Evolutionary conservation across 306 rosid species (phyloP), one percentile per base, ranked within the genome.

Genomic region (Rosa lucieae): DNA sequence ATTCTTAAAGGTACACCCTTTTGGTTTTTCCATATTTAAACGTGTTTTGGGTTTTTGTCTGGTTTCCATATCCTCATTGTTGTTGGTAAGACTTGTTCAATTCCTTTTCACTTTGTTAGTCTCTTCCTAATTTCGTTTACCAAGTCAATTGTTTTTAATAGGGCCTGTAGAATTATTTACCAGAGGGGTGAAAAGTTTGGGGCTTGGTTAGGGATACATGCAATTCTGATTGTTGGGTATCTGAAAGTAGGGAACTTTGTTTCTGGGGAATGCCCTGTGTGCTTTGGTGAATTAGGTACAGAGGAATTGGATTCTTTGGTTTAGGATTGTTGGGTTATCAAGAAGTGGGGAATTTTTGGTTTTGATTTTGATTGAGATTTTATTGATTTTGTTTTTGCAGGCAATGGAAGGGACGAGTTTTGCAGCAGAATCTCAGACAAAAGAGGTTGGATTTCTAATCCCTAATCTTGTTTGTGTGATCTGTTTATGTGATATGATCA

Each of bases 391-490:
- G 70, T 56, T 67, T 15, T 67, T 67, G 71, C 81, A 53, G 85
- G 70, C 80, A 77, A 90, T 94, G 97, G 91, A 89, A 81, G 93
- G 82, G 86, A 75, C 47, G 58, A 85, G 86, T 78, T 84, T 86
- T 79, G 87, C 72, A 66, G 75, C 84, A 79, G 86, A 88, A 82
- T 83, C 88, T 90, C 88, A 76, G 8, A 72, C 76, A 51, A 88
- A 78, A 76, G 89, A 89, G 97, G 98, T 94, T 85, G 42, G 86
- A 78, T 84, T 86, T 74, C 84, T 72, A 13, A 39, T 80, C 77
- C 70, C 49, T 21, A 76, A 39, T 77, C 62, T 77, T 73, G 80
- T 83, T 61, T 83, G 85, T 77, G 59, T 78, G 43, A 65, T 68
- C 55, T 51, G 29, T 81, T 65, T 72, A 44, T 82, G 48, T 52